Base-by-base conservation (phyloP, 768 basidiomycete species). In the Boletus pseudopeckii region DNA sequence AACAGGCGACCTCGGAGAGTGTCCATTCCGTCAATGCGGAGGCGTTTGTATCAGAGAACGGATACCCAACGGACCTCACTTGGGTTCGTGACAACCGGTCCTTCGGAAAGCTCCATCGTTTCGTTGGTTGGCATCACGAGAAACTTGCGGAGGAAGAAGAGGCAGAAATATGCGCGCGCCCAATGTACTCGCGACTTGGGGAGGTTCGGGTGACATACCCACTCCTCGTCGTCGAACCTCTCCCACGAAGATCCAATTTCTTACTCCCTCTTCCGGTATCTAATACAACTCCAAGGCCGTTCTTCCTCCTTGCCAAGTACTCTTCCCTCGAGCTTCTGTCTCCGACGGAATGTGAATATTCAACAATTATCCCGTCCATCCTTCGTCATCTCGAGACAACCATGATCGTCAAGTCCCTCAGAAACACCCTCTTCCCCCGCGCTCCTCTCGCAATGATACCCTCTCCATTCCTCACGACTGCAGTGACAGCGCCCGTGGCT, bases 301-400 rank as follows among this genome's bases (percentile, higher is more conserved):
- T 77, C 4, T 58, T 80, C 24, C 71, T 90, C 11, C 63, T 83
- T n/a, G 74, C 83, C 0, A 63, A 72, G 26, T 60, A 67, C 15
- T 73, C 81, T 5, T 71, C 72, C 1, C 66, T 88, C 11, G 72
- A 76, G 1, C 72, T 90, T 10, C 66, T 82, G 13, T 84, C 87
- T 4, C 62, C 65, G 0, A 65, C 70, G 6, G 85, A 90, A 47
- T 64, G 74, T 1, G 77, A 83, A 53, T 84, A 81, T 55, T 74
- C 82, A 1, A 70, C 76, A 51, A 69, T 88, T 13, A 72, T 88
- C 0, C 88, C 89, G 0, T 90, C 87, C 0, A 74, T 88, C 48
- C 70, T 90, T 33, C 85, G 87, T 30, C 79, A 76, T 22, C 63
- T 88, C 20, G 71, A 78, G 7, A 80, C 83, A 59, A 69, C 73